Base-by-base conservation (phyloP, 2,329 filamentous ascomycete genomes). In the Iodosphaeria phyllophila region DNA sequence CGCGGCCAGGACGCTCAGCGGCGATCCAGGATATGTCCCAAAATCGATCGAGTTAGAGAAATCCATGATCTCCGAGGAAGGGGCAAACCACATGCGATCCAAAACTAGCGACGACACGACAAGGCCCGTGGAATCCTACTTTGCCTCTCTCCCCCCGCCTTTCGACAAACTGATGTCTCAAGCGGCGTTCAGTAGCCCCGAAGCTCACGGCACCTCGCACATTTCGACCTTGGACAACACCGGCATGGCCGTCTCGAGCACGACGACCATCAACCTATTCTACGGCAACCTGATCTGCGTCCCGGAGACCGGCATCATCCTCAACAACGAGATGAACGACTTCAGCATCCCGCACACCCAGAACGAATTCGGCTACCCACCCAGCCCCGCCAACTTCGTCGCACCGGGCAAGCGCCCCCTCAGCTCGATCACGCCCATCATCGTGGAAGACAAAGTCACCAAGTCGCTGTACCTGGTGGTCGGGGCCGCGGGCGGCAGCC, bases 281-380 rank as follows among this genome's bases (percentile, higher is more conserved):
- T 95, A 92, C 38, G 86, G 86, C 22, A 74, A 72, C 15, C 60
- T 70, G 12, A 47, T 92, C 33, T 69, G 92, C 50, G 75, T 86
- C 1, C 79, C 82, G 0, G 64, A 74, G 36, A 84, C 82, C 0
- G 84, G 84, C 11, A 62, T 92, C 29, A 79, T 91, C 28, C 67
- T 91, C 14, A 74, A 72, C 47, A 58, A 71, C 45, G 62, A 74
- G 47, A 68, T 68, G 60, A 64, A 73, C 54, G 82, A 92, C 52
- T 93, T 93, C 54, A 80, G 74, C 24, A 83, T 92, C 38, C 84
- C 86, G 1, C 68, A 68, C 26, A 54, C 62, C 2, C 61, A 59
- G 29, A 92, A 92, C 44, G 69, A 73, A 14, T 95, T 93, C 44
- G 83, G 82, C 26, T 92, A 82, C 51, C 64, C 74, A 22, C 83